Evolutionary conservation across 1,284 basidiomycete species (phyloP).

Genomic region (Farysia itapuensis): DNA sequence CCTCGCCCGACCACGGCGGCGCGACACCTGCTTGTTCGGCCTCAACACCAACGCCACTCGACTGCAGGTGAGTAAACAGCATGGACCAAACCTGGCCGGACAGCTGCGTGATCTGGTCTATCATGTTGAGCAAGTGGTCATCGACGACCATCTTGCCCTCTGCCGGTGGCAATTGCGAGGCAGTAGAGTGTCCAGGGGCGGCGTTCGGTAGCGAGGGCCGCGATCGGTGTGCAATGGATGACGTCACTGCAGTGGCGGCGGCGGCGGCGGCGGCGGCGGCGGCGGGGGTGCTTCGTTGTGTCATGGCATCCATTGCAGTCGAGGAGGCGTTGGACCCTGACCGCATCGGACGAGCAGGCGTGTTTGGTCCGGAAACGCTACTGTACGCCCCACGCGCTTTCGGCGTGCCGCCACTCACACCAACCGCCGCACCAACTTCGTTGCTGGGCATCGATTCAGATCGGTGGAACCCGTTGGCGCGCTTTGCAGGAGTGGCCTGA

Average conservation of each 20-base stretch:
- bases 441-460: no score
- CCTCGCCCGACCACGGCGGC: neutral
- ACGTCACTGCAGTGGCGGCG: no score
- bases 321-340: slow-evolving; percentile 26
- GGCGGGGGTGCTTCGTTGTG: slow-evolving; percentile 13
- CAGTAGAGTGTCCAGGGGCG: slow-evolving; percentile 12
- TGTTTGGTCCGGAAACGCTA: slow-evolving; percentile 13
- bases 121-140: slow-evolving; percentile 40
- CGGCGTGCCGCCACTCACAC: neutral
- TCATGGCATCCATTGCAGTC: neutral
- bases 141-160: slow-evolving; percentile 29
- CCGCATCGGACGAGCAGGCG: slow-evolving; percentile 24
- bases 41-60: slow-evolving; percentile 11
- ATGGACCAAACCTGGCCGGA: slow-evolving; percentile 44
- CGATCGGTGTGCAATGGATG: slow-evolving; percentile 7
- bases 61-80: slow-evolving; percentile 39
- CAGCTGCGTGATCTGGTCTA: slow-evolving; percentile 46
- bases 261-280: slow-evolving; percentile 6
- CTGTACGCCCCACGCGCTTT: slow-evolving; percentile 4
- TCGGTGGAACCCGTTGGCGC: slow-evolving; percentile 18
- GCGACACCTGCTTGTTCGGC: neutral
- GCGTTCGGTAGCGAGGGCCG: slow-evolving; percentile 6
- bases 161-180: slow-evolving; percentile 3
- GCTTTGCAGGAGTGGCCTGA: slow-evolving; percentile 18
- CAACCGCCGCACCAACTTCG: neutral